Base-by-base conservation (phyloP, 768 basidiomycete genomes). In the Auriscalpium microsporum region DNA sequence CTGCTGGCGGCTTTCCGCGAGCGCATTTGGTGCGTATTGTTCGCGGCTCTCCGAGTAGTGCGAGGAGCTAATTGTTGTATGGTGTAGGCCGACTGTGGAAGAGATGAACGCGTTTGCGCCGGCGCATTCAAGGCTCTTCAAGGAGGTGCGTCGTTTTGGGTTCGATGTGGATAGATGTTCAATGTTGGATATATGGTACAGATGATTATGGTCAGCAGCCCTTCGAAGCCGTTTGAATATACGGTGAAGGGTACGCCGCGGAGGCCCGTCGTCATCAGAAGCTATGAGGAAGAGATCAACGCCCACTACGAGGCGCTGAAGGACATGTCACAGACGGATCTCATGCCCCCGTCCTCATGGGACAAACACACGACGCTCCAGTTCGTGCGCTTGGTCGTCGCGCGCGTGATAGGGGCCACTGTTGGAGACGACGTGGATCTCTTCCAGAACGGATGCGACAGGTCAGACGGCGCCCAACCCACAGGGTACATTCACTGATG, bases 111-210 rank as follows among this genome's bases (percentile, higher is more conserved):
- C 58, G 17, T 70, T 63, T 50, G 75, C 76, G 0, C 78, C 78
- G 8, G 63, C 68, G 35, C 76, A 78, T 57, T 76, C 75, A 0
- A 62, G 75, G 17, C 61, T 79, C 4, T 77, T 77, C 65, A 77
- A 76, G 56, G 75, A 77, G 70, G 74, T 72, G 10, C 42, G 62
- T 56, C 52, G 45, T 14, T 17, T 10, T 2, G 17, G 33, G 11
- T 35, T 4, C n/a, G 23, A 10, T 45, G 23, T 46, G 28, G 28
- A 4, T 28, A 28, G 2, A 4, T 7, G 28, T 28, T 28, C 28
- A 28, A 28, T 28, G 4, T 28, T 28, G 28, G n/a, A n/a, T 5
- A 28, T 28, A 28, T 28, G 28, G 4, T 28, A 0, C n/a, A 77
- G 74, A 79, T 78, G 74, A 71, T 80, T 50, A 50, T 77, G 5